These are phyloP conservation scores for Holtermannia corniformis DNA, from an alignment of 768 basidiomycete genomes.

Conservation along the genomic window DNA sequence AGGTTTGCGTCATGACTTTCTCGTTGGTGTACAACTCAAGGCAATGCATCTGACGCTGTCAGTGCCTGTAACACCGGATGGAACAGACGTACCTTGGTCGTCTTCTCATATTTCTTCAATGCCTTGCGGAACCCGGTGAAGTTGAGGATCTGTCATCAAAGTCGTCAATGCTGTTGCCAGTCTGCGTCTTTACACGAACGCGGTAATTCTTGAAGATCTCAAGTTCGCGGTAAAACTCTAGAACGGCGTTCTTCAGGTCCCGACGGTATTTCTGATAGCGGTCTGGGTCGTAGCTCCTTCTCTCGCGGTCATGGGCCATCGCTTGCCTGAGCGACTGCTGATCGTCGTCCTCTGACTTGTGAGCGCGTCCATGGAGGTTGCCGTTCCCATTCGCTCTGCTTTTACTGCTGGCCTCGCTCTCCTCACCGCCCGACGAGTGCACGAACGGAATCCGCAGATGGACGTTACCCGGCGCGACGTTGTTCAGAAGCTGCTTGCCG, in stretches of 20 bases:
- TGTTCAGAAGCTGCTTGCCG: not conserved
- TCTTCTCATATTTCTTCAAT: slow-evolving; percentile 72
- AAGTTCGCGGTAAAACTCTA: slow-evolving; percentile 76
- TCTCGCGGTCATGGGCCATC: slow-evolving; percentile 26
- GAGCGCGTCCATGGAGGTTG: not conserved
- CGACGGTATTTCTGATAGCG: slow-evolving; percentile 77
- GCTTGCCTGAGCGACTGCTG: slow-evolving; percentile 14
- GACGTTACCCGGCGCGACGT: slow-evolving; percentile 6
- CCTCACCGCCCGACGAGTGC: not conserved
- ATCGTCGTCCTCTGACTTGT: not conserved
- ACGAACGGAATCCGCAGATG: slow-evolving; percentile 8
- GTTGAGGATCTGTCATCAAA: slow-evolving; percentile 58
- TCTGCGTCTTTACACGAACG: slow-evolving; percentile 44
- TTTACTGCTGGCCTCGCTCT: slow-evolving; percentile 1
- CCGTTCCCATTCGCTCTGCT: slow-evolving; percentile 3
- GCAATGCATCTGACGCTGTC: slow-evolving; percentile 50
- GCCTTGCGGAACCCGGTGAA: slow-evolving; percentile 84
- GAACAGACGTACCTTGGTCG: slow-evolving; percentile 50
- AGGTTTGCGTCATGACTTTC: slow-evolving; percentile 60
- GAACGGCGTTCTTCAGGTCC: slow-evolving; percentile 68
- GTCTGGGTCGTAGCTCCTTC: slow-evolving; percentile 53
- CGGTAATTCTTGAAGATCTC: slow-evolving; percentile 84
- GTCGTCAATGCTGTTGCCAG: not conserved
- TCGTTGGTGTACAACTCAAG: slow-evolving; percentile 72
- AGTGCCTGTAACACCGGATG: not conserved